Conservation (phyloP, 768 basidiomycete species). For the Rhodotorula babjevae region DNA sequence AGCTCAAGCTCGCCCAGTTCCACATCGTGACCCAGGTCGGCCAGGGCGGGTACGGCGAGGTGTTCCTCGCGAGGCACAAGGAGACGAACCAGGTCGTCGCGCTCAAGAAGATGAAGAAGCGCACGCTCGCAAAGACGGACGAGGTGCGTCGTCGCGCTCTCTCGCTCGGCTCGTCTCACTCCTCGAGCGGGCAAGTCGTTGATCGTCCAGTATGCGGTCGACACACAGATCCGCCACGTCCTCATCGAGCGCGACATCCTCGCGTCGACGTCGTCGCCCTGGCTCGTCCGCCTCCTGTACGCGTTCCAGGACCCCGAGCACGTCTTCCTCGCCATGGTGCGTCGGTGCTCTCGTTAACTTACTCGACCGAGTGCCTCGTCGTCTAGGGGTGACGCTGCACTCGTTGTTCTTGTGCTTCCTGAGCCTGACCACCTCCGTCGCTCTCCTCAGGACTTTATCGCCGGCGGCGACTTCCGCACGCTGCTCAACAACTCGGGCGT, state of each 20-base stretch:
- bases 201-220: too few relatives aligned
- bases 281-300: constrained; percentile 89
- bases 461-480: constrained; percentile 96
- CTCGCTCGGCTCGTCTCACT: background rate
- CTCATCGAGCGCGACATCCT: constrained; percentile 96
- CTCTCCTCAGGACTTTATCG: constrained; percentile 70
- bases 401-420: background rate
- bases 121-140: constrained; percentile 94
- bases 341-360: constrained; percentile 7
- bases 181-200: background rate
- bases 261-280: constrained; percentile 93
- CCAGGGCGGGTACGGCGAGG: constrained; percentile 97
- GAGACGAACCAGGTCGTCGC: constrained; percentile 96
- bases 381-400: too few relatives aligned
- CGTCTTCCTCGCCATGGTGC: constrained; percentile 88
- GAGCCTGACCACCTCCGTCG: too few relatives aligned
- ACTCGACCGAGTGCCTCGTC: background rate
- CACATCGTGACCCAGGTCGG: constrained; percentile 98
- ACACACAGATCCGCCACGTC: constrained; percentile 82
- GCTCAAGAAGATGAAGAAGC: constrained; percentile 93
- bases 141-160: constrained; percentile 60
- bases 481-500: constrained; percentile 96
- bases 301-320: constrained; percentile 90
- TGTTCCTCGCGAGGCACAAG: constrained; percentile 88
- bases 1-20: constrained; percentile 88